Conservation (phyloP, 1,284 basidiomycete species). For the Athelia sp. region DNA sequence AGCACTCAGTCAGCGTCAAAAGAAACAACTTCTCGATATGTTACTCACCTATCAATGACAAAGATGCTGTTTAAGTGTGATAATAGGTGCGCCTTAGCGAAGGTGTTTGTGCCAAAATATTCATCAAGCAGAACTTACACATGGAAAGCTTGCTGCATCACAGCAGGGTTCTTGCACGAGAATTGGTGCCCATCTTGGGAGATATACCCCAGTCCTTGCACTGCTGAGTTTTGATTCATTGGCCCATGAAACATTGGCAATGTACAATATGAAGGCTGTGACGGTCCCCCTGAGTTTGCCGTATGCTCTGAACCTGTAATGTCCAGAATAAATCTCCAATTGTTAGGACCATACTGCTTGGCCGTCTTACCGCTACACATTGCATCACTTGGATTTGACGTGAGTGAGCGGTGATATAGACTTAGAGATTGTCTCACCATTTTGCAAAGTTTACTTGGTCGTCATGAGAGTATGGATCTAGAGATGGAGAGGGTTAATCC, state of each 20-base stretch:
- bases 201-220: conserved; percentile 39
- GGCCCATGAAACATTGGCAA: conserved; percentile 50
- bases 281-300: conserved; percentile 28
- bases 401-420: conserved; percentile 1
- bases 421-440: conserved; percentile 34
- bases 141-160: conserved; percentile 52
- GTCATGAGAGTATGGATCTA: conserved; percentile 55
- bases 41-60: conserved; percentile 41
- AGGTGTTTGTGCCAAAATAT: neutral
- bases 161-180: conserved; percentile 48
- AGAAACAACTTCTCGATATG: neutral
- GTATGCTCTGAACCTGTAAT: conserved; percentile 45
- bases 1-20: neutral
- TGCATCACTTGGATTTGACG: conserved; percentile 37
- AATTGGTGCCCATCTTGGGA: conserved; percentile 55
- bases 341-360: neutral
- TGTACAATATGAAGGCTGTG: conserved; percentile 51
- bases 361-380: conserved; percentile 42
- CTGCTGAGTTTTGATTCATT: conserved; percentile 20
- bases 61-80: conserved; percentile 35
- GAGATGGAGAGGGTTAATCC: conserved; percentile 7
- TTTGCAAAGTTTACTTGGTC: conserved; percentile 48
- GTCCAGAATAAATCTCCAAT: neutral
- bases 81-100: neutral
- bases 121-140: conserved; percentile 39